Evolutionary conservation across 202 grass and related monocot genomes (phyloP), one percentile per base, ranked within the genome.

Genomic region (Hordeum pubiflorum): DNA sequence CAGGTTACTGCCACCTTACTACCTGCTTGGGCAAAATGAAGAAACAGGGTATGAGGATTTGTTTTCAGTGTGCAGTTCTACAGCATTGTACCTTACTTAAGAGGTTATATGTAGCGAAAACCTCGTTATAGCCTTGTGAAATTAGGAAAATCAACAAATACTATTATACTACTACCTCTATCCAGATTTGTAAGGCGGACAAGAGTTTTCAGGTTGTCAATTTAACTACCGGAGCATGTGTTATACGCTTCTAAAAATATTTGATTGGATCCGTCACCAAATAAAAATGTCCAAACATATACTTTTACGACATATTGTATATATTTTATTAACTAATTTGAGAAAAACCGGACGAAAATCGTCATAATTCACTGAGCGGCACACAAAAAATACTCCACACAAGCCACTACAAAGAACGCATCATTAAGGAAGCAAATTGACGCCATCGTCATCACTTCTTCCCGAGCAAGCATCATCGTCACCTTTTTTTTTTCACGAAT

Each of bases 1-100:
- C 94, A 97, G 5, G 57, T 85, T 6, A 97, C 86, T 1, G 78
- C 88, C 27, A 97, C 62, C 66, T 87, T 89, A 8, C 84, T 88
- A 84, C 86, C 94, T 97, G 82, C 2, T 33, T 10, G 18, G 61
- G 41, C 9, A 20, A 63, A 33, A 3, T 22, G 3, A 7, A 18
- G 9, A 10, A 18, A 18, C 48, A 52, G 57, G 29, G 17, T 13
- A 21, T 37, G 48, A 17, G 50, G 17, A 54, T 54, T n/a, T 54
- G 7, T 54, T 7, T 3, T 9, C 18, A 55, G 52, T 20, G 18
- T 20, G 18, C 9, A 9, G 17, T 55, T 55, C 7, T 55, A 55
- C 50, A 20, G 7, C 50, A 20, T 55, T 55, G n/a, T 29, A 9
- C 50, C 50, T 55, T 55, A 55, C 18, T 3, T 55, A 20, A 55